These are phyloP conservation scores for Solanum verrucosum DNA, from an alignment of 257 asterid genomes.

Conservation along the genomic window DNA sequence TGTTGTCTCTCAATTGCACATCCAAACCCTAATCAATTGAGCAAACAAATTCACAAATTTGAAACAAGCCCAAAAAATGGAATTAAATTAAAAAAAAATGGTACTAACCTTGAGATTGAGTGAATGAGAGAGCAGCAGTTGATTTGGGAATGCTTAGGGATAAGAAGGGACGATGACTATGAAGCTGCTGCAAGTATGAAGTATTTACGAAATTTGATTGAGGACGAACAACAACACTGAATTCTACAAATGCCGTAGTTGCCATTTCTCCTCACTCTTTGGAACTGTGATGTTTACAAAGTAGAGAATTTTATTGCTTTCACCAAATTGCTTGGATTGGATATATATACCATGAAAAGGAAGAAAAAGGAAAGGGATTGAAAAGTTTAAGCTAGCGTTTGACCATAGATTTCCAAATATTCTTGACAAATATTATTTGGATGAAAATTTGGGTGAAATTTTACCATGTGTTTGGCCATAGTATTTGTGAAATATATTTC, in stretches of 20 bases:
- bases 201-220: neutral
- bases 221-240: neutral
- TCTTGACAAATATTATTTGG: too few relatives aligned
- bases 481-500: too few relatives aligned
- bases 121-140: neutral
- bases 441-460: too few relatives aligned
- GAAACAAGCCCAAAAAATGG: neutral
- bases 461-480: too few relatives aligned
- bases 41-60: neutral
- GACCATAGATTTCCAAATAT: too few relatives aligned
- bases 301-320: neutral
- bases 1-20: conserved; percentile 13
- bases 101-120: neutral
- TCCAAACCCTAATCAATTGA: conserved; percentile 22
- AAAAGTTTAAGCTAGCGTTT: too few relatives aligned
- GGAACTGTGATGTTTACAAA: neutral
- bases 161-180: neutral
- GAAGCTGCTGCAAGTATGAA: neutral
- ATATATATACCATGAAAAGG: neutral
- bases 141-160: neutral
- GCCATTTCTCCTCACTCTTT: conserved; percentile 2
- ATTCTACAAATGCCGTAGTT: neutral
- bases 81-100: neutral
- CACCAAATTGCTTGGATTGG: neutral
- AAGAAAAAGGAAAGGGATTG: neutral